Base-by-base conservation (phyloP, 75 land plant species). In the Cryptomeria japonica region DNA sequence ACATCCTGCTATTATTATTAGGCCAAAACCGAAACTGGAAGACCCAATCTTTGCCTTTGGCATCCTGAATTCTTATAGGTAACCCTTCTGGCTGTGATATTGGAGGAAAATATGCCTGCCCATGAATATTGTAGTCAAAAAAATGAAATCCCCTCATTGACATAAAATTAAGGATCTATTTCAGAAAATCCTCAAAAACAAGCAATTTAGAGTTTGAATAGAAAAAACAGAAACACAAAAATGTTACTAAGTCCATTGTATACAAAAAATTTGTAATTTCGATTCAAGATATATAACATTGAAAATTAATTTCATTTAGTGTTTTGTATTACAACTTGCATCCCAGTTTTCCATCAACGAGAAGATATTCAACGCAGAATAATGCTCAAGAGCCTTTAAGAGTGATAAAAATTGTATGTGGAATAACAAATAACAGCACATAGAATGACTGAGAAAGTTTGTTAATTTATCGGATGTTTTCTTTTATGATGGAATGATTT, bases 11-110 rank as follows among this genome's bases (percentile, higher is more conserved):
- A 41, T 89, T 89, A n/a, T 89, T 89, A 87, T 89, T 89, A 38
- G 90, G 90, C 90, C 90, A 89, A 55, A 80, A 89, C 22, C 90
- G 84, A 42, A 89, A 89, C 90, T 89, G 90, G 41, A 89, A 89
- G 22, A 76, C 44, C 90, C 90, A 89, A n/a, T 89, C 90, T 56
- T 87, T 89, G 34, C 90, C 90, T 88, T 49, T 77, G 25, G 61
- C 34, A 88, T 89, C 90, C 41, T 61, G 88, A 39, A 89, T 79
- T 77, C 25, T 88, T 31, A 89, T 37, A 49, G 90, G 90, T 42
- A 89, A n/a, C 37, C 90, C 90, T 80, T 89, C 90, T 14, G 90
- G 80, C 44, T 87, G 89, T 36, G 90, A 89, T 41, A 89, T 89
- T 36, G 90, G 89, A 37, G 90, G 90, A 88, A 89, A 89, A 80